Conservation (phyloP, 2,329 filamentous ascomycete genomes). For the Fusarium beomiforme region DNA sequence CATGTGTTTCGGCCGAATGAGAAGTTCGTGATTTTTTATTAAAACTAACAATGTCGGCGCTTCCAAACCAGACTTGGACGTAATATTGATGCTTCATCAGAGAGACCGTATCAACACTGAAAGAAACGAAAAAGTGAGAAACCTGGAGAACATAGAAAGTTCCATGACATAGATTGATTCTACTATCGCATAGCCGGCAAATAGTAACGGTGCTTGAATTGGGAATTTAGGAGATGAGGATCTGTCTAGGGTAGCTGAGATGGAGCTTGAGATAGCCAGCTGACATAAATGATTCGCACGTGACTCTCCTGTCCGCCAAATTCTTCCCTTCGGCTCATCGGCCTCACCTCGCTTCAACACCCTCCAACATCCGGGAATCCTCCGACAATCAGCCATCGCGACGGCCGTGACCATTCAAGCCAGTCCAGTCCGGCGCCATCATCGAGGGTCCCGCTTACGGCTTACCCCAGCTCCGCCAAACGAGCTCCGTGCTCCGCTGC, state of each 20-base stretch:
- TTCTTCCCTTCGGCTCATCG: conserved; percentile 42
- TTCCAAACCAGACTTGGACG: too few species aligned
- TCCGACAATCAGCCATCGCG: conserved; percentile 56
- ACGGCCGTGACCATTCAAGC: conserved; percentile 25
- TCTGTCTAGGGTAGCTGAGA: conserved; percentile 1
- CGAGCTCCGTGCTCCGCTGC: conserved; percentile 37
- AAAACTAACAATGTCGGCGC: too few species aligned
- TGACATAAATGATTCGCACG: background rate
- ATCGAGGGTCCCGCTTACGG: conserved; percentile 36
- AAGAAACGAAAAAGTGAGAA: too few species aligned
- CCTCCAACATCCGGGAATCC: conserved; percentile 52
- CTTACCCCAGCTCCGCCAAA: conserved; percentile 26
- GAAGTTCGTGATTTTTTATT: too few species aligned
- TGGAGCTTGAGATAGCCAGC: fast-evolving
- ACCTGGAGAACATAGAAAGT: too few species aligned
- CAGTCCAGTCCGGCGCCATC: conserved; percentile 24
- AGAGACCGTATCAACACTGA: too few species aligned
- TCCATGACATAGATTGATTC: too few species aligned
- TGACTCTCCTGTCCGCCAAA: conserved; percentile 23
- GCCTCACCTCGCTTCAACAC: conserved; percentile 54
- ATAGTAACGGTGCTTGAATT: background rate
- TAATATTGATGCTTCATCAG: too few species aligned
- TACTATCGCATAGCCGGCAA: too few species aligned
- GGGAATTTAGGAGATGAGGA: background rate
- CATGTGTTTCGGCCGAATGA: background rate